Base-by-base conservation (phyloP, 352 stramenopile genomes). In the Phytopythium oedochilum region DNA sequence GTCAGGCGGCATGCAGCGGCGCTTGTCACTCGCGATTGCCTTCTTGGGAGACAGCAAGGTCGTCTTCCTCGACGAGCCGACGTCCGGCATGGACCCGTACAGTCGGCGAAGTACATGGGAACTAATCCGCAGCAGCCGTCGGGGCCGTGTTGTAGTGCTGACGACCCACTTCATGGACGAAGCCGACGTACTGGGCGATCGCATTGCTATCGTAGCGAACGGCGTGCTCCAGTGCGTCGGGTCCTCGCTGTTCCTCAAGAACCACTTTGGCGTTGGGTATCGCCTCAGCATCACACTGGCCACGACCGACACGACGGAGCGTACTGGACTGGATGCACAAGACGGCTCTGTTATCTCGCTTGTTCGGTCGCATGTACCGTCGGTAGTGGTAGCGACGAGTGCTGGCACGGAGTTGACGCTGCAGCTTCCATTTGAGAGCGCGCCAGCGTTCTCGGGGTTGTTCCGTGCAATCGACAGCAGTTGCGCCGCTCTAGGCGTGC, bases 41-140 rank as follows among this genome's bases (percentile, higher is more conserved):
- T 81, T 93, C 10, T 49, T 96, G 5, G 86, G 81, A 52, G 62
- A 96, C 29, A 91, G 70, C 40, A 53, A 65, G 2, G 64, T 93
- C 10, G 79, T 96, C 22, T 87, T 92, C 45, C 60, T 95, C 17
- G 86, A 96, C 48, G 89, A 98, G 54, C 92, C 94, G 15, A 97
- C 91, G 23, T 97, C 90, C 36, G 94, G 89, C 1, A 92, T 98
- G 88, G 92, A 98, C 61, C 90, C 92, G 11, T 99, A 98, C 61
- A 91, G 78, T 48, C 77, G 81, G 17, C 74, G 78, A 2, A 86
- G 66, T 49, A 88, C 66, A 12, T 98, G 94, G 94, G 75, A 97
- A 29, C 55, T 97, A 17, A 85, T 92, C 58, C 71, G 83, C n/a
- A 63, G 66, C 54, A 77, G 78, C 57, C 69, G 77, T 5, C 28